phyloP scores from a whole-genome alignment of 345 rosid species.

The Crucihimalaya himalaica region DNA sequence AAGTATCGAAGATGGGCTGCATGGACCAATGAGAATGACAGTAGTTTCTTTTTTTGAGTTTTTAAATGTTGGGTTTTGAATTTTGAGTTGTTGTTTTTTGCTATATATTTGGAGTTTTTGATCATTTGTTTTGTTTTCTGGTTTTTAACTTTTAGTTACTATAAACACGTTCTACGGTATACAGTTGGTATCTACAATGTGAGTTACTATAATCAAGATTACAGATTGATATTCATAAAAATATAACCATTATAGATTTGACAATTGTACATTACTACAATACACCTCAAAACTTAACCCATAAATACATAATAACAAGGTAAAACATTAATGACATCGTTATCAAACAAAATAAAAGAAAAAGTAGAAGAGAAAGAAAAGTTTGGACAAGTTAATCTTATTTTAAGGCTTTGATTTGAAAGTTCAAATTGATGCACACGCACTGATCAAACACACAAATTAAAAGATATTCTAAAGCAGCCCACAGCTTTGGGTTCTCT shows the following conservation, averaged over 20 bases:
- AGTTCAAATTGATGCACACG: slow-evolving; percentile 34
- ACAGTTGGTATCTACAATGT: not conserved
- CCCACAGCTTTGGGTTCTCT: slow-evolving; percentile 34
- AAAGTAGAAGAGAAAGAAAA: not conserved
- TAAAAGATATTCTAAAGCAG: slow-evolving; percentile 24
- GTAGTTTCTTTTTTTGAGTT: not conserved
- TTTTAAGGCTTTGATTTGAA: slow-evolving; percentile 32
- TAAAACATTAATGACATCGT: not conserved
- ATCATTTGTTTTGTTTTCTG: not conserved
- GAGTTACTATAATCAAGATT: not conserved
- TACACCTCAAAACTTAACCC: not conserved
- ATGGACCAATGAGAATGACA: not conserved
- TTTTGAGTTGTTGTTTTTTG: not conserved
- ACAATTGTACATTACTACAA: not conserved
- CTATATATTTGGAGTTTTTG: not conserved
- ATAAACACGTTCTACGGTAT: not conserved
- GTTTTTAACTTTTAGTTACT: not conserved
- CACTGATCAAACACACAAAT: slow-evolving; percentile 33
- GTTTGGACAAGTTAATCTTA: slow-evolving; percentile 23
- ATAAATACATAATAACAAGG: not conserved
- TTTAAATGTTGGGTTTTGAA: not conserved
- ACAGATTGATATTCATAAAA: not conserved
- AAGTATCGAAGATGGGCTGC: not conserved
- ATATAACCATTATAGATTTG: not conserved
- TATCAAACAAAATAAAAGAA: not conserved